Evolutionary conservation across 1,284 basidiomycete genomes (phyloP).

Genomic region (Butyriboletus appendiculatus): DNA sequence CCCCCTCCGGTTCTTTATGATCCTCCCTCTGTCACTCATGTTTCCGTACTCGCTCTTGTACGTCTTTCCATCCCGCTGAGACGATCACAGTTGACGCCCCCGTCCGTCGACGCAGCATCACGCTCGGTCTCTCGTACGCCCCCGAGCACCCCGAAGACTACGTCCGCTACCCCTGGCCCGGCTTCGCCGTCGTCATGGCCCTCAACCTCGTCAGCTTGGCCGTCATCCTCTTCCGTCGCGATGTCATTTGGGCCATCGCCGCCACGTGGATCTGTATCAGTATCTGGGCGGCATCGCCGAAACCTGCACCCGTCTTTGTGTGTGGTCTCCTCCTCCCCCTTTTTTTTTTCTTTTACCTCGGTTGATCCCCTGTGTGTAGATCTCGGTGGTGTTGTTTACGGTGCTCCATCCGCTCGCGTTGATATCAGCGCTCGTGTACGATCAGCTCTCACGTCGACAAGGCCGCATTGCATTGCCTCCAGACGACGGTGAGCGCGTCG

Average conservation of each 20-base stretch:
- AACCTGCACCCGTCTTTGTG: slow-evolving; percentile 63
- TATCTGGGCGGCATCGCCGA: slow-evolving; percentile 60
- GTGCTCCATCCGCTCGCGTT: slow-evolving; percentile 58
- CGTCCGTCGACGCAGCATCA: slow-evolving; percentile 43
- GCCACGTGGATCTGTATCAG: slow-evolving; percentile 70
- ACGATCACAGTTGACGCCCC: slow-evolving; percentile 36
- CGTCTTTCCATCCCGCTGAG: slow-evolving; percentile 19
- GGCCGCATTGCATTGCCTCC: slow-evolving; percentile 47
- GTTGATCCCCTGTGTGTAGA: slow-evolving; percentile 35
- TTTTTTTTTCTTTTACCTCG: background rate
- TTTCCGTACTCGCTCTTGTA: slow-evolving; percentile 55
- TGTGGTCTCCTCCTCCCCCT: slow-evolving; percentile 26
- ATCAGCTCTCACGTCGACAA: slow-evolving; percentile 33
- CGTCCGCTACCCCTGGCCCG: slow-evolving; percentile 55
- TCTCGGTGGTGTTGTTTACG: slow-evolving; percentile 60
- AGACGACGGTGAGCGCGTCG: slow-evolving; percentile 29
- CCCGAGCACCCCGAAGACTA: slow-evolving; percentile 49
- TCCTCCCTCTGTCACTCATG: slow-evolving; percentile 50
- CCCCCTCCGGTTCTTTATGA: slow-evolving; percentile 69
- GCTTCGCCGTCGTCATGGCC: slow-evolving; percentile 58
- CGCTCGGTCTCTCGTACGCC: slow-evolving; percentile 50
- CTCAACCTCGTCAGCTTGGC: slow-evolving; percentile 59
- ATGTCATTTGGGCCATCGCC: slow-evolving; percentile 71
- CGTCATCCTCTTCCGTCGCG: slow-evolving; percentile 55
- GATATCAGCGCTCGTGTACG: slow-evolving; percentile 41